phyloP scores from a whole-genome alignment of 805 yeast genomes.

The Candida boleticola region DNA sequence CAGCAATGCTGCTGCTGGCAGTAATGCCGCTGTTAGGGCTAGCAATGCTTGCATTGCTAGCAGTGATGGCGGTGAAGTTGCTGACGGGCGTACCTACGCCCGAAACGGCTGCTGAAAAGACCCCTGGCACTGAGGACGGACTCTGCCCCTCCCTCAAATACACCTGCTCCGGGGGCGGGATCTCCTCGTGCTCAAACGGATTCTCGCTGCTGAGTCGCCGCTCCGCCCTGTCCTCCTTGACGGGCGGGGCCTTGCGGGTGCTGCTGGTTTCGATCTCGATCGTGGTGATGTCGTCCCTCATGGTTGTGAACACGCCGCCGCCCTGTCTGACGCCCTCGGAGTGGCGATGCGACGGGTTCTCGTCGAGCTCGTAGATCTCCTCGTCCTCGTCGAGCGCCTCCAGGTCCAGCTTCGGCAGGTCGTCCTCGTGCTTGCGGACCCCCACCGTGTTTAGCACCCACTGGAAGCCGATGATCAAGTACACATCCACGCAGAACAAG shows the following conservation, averaged over 20 bases:
- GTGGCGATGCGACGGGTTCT: neutral
- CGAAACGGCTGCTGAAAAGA: neutral
- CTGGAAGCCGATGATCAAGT: constrained; percentile 31
- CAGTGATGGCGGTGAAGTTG: neutral
- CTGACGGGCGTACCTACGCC: neutral
- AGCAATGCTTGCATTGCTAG: neutral
- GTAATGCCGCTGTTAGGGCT: neutral
- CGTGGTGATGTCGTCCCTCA: constrained; percentile 39
- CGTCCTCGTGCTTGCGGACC: neutral
- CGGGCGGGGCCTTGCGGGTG: neutral
- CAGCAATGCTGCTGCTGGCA: neutral
- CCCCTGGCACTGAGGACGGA: neutral
- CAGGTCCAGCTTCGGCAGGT: constrained; percentile 6
- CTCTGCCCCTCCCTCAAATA: constrained; percentile 1
- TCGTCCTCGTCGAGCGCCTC: constrained; percentile 5
- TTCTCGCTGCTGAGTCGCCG: constrained; percentile 9
- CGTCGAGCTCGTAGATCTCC: constrained; percentile 5
- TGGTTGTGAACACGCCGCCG: constrained; percentile 18
- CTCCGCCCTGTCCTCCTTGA: neutral
- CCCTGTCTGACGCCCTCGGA: constrained; percentile 1
- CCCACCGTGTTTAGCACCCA: constrained; percentile 14
- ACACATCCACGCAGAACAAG: constrained; percentile 45
- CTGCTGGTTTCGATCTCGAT: constrained; percentile 21
- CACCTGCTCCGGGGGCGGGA: neutral
- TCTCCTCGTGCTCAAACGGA: constrained; percentile 10